Conservation (phyloP, 2,329 filamentous ascomycete genomes). For the Nothopassalora personata region DNA sequence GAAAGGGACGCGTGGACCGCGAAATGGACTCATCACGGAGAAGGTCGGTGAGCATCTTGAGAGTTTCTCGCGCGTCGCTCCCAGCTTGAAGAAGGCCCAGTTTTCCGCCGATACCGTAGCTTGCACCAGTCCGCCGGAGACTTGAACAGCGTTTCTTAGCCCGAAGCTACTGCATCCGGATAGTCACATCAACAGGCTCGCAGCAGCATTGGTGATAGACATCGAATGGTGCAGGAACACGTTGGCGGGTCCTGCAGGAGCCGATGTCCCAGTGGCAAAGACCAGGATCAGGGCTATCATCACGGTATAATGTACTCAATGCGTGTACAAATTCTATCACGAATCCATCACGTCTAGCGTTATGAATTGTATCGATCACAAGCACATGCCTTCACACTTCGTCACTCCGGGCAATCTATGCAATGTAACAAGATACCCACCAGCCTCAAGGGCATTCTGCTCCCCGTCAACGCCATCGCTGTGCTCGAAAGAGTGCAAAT, state of each 20-base stretch:
- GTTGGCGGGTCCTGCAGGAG: background rate
- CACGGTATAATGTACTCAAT: background rate
- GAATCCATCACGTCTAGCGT: background rate
- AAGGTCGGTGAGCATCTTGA: background rate
- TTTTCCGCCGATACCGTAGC: no score
- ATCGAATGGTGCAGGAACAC: background rate
- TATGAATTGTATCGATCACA: background rate
- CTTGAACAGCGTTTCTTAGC: no score
- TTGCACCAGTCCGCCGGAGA: no score
- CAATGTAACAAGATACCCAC: background rate
- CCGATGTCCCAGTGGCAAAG: background rate
- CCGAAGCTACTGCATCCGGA: no score
- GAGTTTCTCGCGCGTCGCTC: no score
- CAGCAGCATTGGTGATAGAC: background rate
- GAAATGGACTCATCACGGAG: constrained; percentile 3
- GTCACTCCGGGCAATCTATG: background rate
- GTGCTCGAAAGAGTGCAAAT: background rate
- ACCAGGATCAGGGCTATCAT: background rate
- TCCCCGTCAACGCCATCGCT: background rate
- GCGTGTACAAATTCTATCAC: background rate
- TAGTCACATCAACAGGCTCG: background rate
- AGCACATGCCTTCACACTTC: background rate
- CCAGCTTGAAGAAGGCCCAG: no score
- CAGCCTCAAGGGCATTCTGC: background rate
- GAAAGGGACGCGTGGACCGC: background rate